Evolutionary conservation across 108 stramenopile species (phyloP).

Genomic region (Pseudonitzschia multiseries): DNA sequence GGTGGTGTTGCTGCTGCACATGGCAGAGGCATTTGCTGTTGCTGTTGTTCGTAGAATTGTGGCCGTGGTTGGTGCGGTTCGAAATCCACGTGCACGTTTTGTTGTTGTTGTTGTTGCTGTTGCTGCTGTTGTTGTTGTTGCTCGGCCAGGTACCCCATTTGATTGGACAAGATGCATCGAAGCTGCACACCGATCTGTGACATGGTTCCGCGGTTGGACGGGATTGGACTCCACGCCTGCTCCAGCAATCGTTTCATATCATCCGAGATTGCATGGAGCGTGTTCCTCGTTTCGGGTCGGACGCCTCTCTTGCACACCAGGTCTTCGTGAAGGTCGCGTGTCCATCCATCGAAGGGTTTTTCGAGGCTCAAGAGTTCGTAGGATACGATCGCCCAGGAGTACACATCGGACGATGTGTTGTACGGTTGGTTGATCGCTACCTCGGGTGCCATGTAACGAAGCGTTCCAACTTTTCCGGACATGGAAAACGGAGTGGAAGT

Average conservation of each 20-base stretch:
- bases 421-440: slow-evolving; percentile 56
- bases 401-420: slow-evolving; percentile 69
- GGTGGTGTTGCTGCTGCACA: background rate
- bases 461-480: slow-evolving; percentile 58
- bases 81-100: background rate
- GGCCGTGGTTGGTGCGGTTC: slow-evolving; percentile 18
- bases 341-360: slow-evolving; percentile 70
- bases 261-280: slow-evolving; percentile 23
- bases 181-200: slow-evolving; percentile 26
- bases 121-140: slow-evolving; percentile 29
- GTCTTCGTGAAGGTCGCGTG: slow-evolving; percentile 73
- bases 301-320: slow-evolving; percentile 52
- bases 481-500: slow-evolving; percentile 43
- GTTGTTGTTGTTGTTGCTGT: no score
- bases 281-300: slow-evolving; percentile 36
- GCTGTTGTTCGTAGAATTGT: background rate
- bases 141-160: slow-evolving; percentile 15
- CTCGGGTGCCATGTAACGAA: slow-evolving; percentile 79
- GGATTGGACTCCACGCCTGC: slow-evolving; percentile 29
- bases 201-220: slow-evolving; percentile 28
- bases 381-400: slow-evolving; percentile 63
- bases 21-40: background rate
- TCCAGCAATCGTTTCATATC: slow-evolving; percentile 33
- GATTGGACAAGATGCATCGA: slow-evolving; percentile 14
- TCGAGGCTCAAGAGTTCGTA: slow-evolving; percentile 62